Percentiles rank a stretch among this genome's conserved stretches.
Evolutionary conservation across 352 stramenopile species (phyloP).

Genomic region (Phytopythium kandeliae): DNA sequence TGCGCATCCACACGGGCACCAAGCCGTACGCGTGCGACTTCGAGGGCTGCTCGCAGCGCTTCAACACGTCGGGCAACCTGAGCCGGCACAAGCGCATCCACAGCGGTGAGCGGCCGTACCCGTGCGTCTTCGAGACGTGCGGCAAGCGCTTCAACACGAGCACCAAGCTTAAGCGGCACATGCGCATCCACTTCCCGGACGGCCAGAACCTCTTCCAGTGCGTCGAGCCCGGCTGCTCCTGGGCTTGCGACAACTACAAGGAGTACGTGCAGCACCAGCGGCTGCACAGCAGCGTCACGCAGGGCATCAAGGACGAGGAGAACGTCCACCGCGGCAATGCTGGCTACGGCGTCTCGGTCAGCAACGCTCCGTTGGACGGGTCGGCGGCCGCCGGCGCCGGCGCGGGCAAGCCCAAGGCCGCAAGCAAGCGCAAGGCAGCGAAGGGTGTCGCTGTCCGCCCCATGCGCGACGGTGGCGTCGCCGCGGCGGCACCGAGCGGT

Average conservation of each 20-base stretch:
- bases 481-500: neutral
- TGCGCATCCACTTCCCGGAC: constrained; percentile 83
- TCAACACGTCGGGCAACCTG: constrained; percentile 86
- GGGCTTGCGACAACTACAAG: constrained; percentile 82
- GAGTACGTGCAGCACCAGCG: constrained; percentile 74
- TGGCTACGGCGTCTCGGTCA: neutral
- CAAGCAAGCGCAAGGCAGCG: neutral
- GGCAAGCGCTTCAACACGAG: constrained; percentile 86
- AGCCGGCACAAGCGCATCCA: constrained; percentile 87
- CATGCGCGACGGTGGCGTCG: neutral
- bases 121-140: constrained; percentile 68
- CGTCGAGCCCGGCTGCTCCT: constrained; percentile 41
- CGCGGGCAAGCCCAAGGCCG: constrained; percentile 2
- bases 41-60: constrained; percentile 66
- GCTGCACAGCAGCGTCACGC: constrained; percentile 53
- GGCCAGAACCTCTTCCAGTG: constrained; percentile 72
- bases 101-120: constrained; percentile 76
- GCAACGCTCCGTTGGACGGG: neutral
- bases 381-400: neutral
- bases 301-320: constrained; percentile 20
- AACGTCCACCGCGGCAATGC: constrained; percentile 16
- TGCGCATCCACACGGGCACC: constrained; percentile 81
- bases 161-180: constrained; percentile 86
- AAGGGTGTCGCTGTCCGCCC: neutral
- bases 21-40: constrained; percentile 81